phyloP scores from a whole-genome alignment of 495 filamentous ascomycete species.

The Penicillium argentinense region DNA sequence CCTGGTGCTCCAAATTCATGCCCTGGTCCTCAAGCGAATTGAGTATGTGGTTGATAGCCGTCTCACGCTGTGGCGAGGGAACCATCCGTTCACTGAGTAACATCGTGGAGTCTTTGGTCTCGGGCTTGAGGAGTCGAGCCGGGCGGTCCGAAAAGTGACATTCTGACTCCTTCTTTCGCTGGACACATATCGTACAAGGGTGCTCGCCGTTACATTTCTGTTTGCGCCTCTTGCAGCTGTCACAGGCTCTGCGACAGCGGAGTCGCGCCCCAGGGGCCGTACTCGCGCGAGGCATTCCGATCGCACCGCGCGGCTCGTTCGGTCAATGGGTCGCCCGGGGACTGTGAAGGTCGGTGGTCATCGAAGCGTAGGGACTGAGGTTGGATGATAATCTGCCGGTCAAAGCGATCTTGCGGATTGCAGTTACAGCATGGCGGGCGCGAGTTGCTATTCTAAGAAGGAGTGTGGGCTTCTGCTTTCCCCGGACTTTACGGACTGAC shows the following conservation, averaged over 20 bases:
- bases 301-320: slow-evolving; percentile 8
- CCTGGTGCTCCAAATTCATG: slow-evolving; percentile 35
- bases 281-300: slow-evolving; percentile 40
- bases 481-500: slow-evolving; percentile 4
- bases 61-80: slow-evolving; percentile 36
- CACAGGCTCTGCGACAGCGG: slow-evolving; percentile 58
- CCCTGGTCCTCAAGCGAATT: slow-evolving; percentile 40
- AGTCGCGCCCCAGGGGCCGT: slow-evolving; percentile 36
- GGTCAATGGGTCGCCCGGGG: slow-evolving; percentile 3
- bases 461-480: slow-evolving; percentile 2
- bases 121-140: slow-evolving; percentile 38
- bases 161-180: slow-evolving; percentile 52
- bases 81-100: slow-evolving; percentile 39
- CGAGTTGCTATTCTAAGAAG: too few relatives aligned
- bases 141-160: slow-evolving; percentile 47
- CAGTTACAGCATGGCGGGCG: neutral
- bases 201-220: slow-evolving; percentile 76
- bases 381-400: too few relatives aligned
- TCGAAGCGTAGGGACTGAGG: slow-evolving; percentile 1
- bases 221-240: slow-evolving; percentile 76
- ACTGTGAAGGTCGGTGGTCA: slow-evolving; percentile 1
- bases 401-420: too few relatives aligned
- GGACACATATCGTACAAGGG: slow-evolving; percentile 67
- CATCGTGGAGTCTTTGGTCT: slow-evolving; percentile 36
- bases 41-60: slow-evolving; percentile 42